These are phyloP conservation scores for Aurantiochytrium sp. DNA, from an alignment of 108 stramenopile genomes.

Conservation along the genomic window DNA sequence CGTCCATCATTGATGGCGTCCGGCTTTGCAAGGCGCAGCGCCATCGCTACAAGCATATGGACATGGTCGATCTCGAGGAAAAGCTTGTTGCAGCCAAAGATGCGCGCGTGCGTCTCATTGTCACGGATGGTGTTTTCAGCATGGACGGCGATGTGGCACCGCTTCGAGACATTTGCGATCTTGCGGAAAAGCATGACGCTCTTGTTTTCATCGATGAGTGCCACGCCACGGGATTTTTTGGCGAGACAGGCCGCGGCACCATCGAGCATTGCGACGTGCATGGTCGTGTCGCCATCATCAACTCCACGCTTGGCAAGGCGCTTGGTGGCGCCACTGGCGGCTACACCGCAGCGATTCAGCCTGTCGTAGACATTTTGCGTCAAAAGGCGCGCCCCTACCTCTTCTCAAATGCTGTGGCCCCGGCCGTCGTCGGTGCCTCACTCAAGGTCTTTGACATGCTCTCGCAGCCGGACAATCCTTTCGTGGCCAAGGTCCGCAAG, in stretches of 20 bases:
- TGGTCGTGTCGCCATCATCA: slow-evolving; percentile 33
- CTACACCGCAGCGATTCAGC: slow-evolving; percentile 24
- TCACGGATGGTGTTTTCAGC: slow-evolving; percentile 39
- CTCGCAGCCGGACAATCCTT: not conserved
- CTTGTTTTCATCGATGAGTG: slow-evolving; percentile 34
- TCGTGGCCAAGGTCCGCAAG: slow-evolving; percentile 18
- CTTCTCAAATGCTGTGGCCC: slow-evolving; percentile 31
- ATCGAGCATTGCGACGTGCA: slow-evolving; percentile 33
- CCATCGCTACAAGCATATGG: slow-evolving; percentile 34
- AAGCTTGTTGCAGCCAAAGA: slow-evolving; percentile 11
- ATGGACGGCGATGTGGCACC: slow-evolving; percentile 24
- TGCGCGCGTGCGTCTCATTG: slow-evolving; percentile 24
- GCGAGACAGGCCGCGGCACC: slow-evolving; percentile 30
- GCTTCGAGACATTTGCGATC: slow-evolving; percentile 20
- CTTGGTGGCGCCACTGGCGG: slow-evolving; percentile 44
- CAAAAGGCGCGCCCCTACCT: slow-evolving; percentile 39
- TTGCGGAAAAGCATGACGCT: slow-evolving; percentile 40
- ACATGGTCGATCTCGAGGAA: slow-evolving; percentile 39
- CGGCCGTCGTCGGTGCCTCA: slow-evolving; percentile 34
- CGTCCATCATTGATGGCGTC: slow-evolving; percentile 38
- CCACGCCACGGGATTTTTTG: slow-evolving; percentile 40
- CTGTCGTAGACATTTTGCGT: slow-evolving; percentile 29
- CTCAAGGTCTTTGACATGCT: slow-evolving; percentile 31
- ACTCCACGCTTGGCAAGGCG: slow-evolving; percentile 40
- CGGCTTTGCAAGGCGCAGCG: slow-evolving; percentile 30